These are phyloP conservation scores for Cystobasidium tubakii DNA, from an alignment of 768 basidiomycete genomes.

Conservation along the genomic window DNA sequence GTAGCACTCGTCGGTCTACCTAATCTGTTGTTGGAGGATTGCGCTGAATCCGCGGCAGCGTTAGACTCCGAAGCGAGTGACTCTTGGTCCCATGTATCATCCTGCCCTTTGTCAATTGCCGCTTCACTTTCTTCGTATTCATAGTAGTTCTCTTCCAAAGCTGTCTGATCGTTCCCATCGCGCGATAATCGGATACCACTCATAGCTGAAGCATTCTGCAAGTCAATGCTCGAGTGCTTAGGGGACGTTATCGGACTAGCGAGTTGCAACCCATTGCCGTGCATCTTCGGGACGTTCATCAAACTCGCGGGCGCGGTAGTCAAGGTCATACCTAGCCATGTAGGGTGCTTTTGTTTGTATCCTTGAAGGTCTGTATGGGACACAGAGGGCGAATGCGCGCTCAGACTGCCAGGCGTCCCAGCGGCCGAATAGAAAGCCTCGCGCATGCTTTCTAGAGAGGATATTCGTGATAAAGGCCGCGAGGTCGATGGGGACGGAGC, in stretches of 20 bases:
- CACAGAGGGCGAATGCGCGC: not conserved
- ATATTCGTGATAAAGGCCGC: constrained; percentile 27
- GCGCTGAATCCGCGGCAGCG: not conserved
- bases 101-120: not conserved
- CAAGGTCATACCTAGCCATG: constrained; percentile 32
- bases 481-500: constrained; percentile 26
- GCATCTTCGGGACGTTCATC: not conserved
- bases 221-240: not conserved
- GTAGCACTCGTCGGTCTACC: not conserved
- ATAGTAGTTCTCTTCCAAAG: constrained; percentile 3
- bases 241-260: constrained; percentile 6
- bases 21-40: not conserved
- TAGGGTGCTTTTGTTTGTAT: constrained; percentile 6
- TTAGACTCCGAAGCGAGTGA: not conserved
- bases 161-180: not conserved
- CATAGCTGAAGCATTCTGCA: not conserved
- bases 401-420: not conserved
- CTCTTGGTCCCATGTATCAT: constrained; percentile 21
- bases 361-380: not conserved
- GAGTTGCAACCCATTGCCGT: not conserved
- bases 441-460: constrained; percentile 36
- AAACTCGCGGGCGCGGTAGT: not conserved
- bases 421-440: constrained; percentile 39
- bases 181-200: not conserved
- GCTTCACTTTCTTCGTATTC: constrained; percentile 2